Evolutionary conservation across 768 basidiomycete genomes (phyloP).

Genomic region (Epithele typhae): DNA sequence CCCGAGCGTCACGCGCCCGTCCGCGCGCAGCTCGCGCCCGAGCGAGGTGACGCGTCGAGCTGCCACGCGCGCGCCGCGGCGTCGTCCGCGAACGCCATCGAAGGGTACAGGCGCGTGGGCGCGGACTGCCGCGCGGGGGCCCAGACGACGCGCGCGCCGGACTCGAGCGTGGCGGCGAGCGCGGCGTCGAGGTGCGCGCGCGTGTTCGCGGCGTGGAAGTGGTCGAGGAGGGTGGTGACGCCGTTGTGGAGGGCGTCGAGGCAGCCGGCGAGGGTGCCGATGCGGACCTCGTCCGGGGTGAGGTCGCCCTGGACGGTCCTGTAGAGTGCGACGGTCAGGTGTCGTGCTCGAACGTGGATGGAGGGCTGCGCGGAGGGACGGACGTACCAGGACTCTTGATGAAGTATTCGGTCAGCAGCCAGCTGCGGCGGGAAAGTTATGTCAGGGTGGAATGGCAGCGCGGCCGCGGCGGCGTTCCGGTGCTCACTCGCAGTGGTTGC

Average conservation of each 20-base stretch:
- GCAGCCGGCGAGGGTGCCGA: conserved; percentile 27
- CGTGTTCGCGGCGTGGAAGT: conserved; percentile 25
- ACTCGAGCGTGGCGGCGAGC: conserved; percentile 22
- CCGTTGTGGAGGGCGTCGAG: conserved; percentile 28
- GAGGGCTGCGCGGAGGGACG: no score
- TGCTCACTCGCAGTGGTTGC: conserved; percentile 23
- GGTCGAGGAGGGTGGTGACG: conserved; percentile 30
- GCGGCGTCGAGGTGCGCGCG: conserved; percentile 22
- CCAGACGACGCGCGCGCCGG: conserved; percentile 26
- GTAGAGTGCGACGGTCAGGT: not conserved
- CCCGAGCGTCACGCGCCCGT: conserved; percentile 27
- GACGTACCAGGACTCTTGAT: conserved; percentile 22
- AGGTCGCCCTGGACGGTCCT: conserved; percentile 20
- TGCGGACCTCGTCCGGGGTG: conserved; percentile 25
- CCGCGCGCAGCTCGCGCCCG: conserved; percentile 18
- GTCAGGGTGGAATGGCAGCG: not conserved
- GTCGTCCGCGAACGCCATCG: conserved; percentile 18
- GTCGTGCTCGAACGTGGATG: not conserved
- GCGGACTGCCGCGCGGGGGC: conserved; percentile 24
- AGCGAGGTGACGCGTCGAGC: conserved; percentile 18
- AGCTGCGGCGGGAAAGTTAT: conserved; percentile 12
- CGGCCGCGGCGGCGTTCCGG: not conserved
- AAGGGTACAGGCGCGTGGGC: conserved; percentile 18
- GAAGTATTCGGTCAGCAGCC: conserved; percentile 26
- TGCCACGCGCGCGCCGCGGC: conserved; percentile 21